Percentiles rank a stretch among this genome's conserved stretches.
Conservation (phyloP, 305 asterid genomes). For the Fraxinus nigra region DNA sequence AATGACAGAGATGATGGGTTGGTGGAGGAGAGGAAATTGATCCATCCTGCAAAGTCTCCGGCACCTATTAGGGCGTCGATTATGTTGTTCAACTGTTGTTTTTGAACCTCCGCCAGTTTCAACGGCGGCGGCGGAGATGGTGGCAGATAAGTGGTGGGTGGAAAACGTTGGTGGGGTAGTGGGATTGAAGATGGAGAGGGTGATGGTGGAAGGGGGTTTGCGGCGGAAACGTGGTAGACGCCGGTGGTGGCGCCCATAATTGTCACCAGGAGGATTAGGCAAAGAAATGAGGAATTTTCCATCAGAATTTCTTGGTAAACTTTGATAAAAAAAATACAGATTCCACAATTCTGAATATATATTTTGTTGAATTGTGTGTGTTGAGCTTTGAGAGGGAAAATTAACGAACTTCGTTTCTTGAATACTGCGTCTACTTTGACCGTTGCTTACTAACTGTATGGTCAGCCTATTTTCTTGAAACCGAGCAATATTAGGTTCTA, state of each 20-base stretch:
- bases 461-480: no score
- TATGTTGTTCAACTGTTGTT: slow-evolving; percentile 43
- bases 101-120: slow-evolving; percentile 14
- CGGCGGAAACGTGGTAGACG: slow-evolving; percentile 6
- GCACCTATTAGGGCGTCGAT: slow-evolving; percentile 53
- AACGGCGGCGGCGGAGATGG: not conserved
- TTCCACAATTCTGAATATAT: not conserved
- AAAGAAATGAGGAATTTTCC: slow-evolving; percentile 17
- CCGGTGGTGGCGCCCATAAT: slow-evolving; percentile 21
- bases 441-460: no score
- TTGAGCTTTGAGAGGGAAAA: not conserved
- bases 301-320: not conserved
- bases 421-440: not conserved
- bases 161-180: slow-evolving; percentile 15
- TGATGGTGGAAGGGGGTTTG: slow-evolving; percentile 13
- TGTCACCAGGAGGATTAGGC: slow-evolving; percentile 21
- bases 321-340: not conserved
- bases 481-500: no score
- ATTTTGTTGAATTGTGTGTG: not conserved
- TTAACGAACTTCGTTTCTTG: not conserved
- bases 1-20: slow-evolving; percentile 48
- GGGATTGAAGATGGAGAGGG: slow-evolving; percentile 11
- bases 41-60: slow-evolving; percentile 64
- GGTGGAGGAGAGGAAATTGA: slow-evolving; percentile 44
- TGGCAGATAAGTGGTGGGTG: slow-evolving; percentile 3